Evolutionary conservation across 208 protist genomes (phyloP).

Genomic region (Leishmania amazonensis): DNA sequence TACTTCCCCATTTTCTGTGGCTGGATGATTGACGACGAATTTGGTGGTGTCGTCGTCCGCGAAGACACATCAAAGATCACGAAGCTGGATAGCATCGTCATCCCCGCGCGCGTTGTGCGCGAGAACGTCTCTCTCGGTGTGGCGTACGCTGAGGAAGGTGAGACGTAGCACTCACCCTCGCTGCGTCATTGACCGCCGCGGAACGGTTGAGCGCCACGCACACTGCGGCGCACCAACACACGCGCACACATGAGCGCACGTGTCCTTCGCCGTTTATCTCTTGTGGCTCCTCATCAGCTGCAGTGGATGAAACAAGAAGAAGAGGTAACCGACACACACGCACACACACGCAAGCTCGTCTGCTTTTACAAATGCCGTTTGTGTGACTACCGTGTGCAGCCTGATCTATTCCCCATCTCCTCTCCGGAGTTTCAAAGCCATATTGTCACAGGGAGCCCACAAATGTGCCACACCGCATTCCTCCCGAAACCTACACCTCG

Average conservation of each 20-base stretch:
- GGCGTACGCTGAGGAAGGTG: conserved; percentile 22
- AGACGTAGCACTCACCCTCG: conserved; percentile 9
- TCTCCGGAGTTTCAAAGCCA: neutral
- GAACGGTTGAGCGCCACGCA: neutral
- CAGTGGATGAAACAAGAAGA: neutral
- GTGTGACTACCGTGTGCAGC: neutral
- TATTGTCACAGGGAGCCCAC: neutral
- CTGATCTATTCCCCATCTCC: neutral
- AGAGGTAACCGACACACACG: neutral
- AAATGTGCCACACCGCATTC: neutral
- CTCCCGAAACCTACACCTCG: neutral
- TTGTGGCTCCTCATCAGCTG: neutral
- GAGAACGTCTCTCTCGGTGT: conserved; percentile 27
- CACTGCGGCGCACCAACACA: no score
- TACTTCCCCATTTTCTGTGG: conserved; percentile 85
- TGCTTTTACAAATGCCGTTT: no score
- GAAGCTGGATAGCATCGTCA: conserved; percentile 61
- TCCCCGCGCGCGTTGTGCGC: conserved; percentile 67
- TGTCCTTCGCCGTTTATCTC: neutral
- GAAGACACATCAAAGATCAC: conserved; percentile 85
- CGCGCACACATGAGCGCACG: neutral
- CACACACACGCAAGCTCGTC: neutral
- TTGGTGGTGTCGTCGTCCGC: conserved; percentile 70
- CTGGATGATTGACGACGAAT: conserved; percentile 76
- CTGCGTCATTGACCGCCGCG: neutral